Evolutionary conservation across 176 grass and related monocot species (phyloP), one percentile per base, ranked within the genome.

Genomic region (Juncus effusus): DNA sequence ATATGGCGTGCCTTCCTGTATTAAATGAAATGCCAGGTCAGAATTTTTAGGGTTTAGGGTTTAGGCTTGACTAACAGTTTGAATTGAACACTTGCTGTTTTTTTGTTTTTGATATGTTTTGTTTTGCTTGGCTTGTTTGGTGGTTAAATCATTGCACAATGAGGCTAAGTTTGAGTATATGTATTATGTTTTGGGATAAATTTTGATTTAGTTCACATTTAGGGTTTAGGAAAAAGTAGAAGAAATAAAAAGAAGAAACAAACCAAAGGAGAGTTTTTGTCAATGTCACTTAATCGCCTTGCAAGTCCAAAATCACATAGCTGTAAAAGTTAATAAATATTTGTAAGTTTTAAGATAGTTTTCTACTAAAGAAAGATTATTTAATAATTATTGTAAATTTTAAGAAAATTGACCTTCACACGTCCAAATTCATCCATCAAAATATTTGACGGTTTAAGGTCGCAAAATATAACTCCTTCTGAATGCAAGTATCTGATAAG

Each of bases 401-500:
- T 16, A 28, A 28, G 51, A 78, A 50, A 76, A 57, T 50, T 47
- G 82, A 99, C 94, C 94, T 99, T 99, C 88, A 91, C 86, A 73
- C 59, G 85, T 74, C 94, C 94, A 76, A 71, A 92, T 62, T 99
- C 94, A 76, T 99, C 85, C n/a, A 99, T 78, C 74, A 99, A 66
- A 78, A 99, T 79, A 50, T 99, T 99, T 78, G 94, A 99, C 71
- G 94, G 94, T 66, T 99, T 99, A 62, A 99, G 80, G 82, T 99
- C 88, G 49, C 94, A 99, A 55, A 93, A 99, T 61, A 99, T 82
- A 51, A 93, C 86, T 84, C 88, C 94, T 87, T 99, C 82, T 3
- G 88, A 99, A 89, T 99, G 94, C 69, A 99, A 90, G 78, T 92
- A 99, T 85, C 94, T 99, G 52, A 10, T 63, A 39, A 76, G 74